Conservation (phyloP, 2,329 filamentous ascomycete species). For the Scedosporium dehoogii region DNA sequence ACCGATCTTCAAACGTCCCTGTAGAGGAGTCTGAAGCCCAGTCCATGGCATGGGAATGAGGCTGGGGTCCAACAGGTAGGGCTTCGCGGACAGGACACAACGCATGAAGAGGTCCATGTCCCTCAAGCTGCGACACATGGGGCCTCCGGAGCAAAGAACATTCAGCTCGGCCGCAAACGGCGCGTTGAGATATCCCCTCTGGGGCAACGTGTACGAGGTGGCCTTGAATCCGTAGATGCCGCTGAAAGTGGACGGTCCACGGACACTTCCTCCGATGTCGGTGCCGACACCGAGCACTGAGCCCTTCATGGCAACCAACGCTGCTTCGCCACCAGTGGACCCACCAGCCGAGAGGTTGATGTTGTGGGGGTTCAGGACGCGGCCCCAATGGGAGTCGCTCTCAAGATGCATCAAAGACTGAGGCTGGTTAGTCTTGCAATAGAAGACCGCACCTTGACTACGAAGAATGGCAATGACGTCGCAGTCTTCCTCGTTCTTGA, state of each 20-base stretch:
- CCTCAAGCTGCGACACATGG: slow-evolving; percentile 20
- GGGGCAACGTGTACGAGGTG: slow-evolving; percentile 31
- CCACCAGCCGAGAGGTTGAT: slow-evolving; percentile 4
- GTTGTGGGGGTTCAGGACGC: slow-evolving; percentile 52
- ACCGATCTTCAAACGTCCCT: slow-evolving; percentile 26
- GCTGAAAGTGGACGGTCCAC: slow-evolving; percentile 44
- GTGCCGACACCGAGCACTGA: slow-evolving; percentile 53
- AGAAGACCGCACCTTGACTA: slow-evolving; percentile 41
- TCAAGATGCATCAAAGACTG: slow-evolving; percentile 58
- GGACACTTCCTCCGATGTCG: slow-evolving; percentile 50
- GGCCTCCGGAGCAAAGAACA: slow-evolving; percentile 22
- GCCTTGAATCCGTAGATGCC: slow-evolving; percentile 49
- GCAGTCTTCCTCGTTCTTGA: slow-evolving; percentile 40
- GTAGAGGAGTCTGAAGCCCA: slow-evolving; percentile 6
- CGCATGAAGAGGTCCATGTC: slow-evolving; percentile 25
- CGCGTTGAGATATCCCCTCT: background rate
- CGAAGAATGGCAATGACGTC: slow-evolving; percentile 46
- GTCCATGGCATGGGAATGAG: slow-evolving; percentile 4
- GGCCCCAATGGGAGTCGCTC: slow-evolving; percentile 57
- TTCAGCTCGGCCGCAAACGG: slow-evolving; percentile 20
- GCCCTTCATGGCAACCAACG: slow-evolving; percentile 48
- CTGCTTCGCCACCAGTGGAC: slow-evolving; percentile 48
- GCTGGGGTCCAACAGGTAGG: slow-evolving; percentile 27
- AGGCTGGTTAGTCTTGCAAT: slow-evolving; percentile 47
- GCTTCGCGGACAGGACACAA: background rate